Evolutionary conservation across 768 basidiomycete genomes (phyloP).

Genomic region (Lenzites betulinus): DNA sequence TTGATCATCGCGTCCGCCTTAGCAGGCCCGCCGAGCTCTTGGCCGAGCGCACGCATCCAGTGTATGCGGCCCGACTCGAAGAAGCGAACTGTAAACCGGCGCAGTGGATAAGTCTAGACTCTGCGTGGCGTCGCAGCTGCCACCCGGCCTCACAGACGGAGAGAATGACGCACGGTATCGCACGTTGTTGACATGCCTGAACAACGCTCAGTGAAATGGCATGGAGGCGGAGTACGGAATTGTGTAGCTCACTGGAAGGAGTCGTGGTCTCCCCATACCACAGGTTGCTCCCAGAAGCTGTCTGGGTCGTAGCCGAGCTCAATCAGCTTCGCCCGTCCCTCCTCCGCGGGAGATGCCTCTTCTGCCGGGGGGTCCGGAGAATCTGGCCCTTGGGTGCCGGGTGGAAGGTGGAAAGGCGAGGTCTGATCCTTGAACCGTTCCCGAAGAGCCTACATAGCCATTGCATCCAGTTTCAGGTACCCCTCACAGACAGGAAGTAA

Average conservation of each 20-base stretch:
- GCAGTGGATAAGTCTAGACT: background rate
- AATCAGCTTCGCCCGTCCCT: constrained; percentile 46
- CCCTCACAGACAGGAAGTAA: no score
- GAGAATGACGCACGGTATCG: constrained; percentile 55
- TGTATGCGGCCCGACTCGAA: constrained; percentile 74
- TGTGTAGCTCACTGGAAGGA: constrained; percentile 61
- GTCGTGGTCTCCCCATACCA: constrained; percentile 83
- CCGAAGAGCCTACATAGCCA: constrained; percentile 63
- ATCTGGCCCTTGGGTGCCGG: constrained; percentile 59
- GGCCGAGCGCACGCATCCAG: constrained; percentile 62
- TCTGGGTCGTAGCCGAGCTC: constrained; percentile 57
- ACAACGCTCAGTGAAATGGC: background rate
- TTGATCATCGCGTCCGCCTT: constrained; percentile 59
- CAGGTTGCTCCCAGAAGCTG: constrained; percentile 76
- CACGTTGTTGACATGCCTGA: constrained; percentile 78
- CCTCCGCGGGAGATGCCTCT: constrained; percentile 26
- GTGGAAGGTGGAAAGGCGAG: constrained; percentile 66
- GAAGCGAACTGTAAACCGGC: constrained; percentile 54
- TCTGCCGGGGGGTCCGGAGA: constrained; percentile 51
- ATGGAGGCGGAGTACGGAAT: background rate
- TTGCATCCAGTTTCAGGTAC: no score
- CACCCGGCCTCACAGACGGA: no score
- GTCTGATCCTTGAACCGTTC: constrained; percentile 62
- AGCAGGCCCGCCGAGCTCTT: constrained; percentile 58
- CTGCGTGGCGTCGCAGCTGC: background rate